Evolutionary conservation across 2,329 filamentous ascomycete species (phyloP).

Genomic region (Epichloe uncinata): DNA sequence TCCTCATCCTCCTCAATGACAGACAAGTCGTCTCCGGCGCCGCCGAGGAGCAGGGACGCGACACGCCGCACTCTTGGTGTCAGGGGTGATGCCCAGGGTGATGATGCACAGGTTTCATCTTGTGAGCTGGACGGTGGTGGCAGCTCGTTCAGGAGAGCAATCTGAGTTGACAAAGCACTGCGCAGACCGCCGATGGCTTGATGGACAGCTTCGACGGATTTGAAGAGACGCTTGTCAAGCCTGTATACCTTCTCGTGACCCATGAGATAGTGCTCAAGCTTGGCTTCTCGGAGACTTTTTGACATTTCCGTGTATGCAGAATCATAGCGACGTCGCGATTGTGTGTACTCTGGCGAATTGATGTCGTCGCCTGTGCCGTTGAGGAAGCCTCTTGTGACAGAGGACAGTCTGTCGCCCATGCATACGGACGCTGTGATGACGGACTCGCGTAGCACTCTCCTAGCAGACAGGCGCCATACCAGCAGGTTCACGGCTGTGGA

Average conservation of each 20-base stretch:
- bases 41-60: conserved; percentile 23
- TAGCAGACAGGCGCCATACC: conserved; percentile 66
- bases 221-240: conserved; percentile 66
- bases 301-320: conserved; percentile 56
- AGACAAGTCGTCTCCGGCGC: conserved; percentile 35
- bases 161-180: conserved; percentile 82
- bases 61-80: conserved; percentile 16
- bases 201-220: conserved; percentile 71
- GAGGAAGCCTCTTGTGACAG: conserved; percentile 73
- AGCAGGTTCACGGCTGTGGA: conserved; percentile 64
- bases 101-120: not conserved
- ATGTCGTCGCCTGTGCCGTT: conserved; percentile 72
- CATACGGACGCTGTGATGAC: conserved; percentile 60
- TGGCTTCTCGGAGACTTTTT: conserved; percentile 71
- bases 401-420: conserved; percentile 66
- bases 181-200: conserved; percentile 84
- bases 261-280: conserved; percentile 73
- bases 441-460: conserved; percentile 57
- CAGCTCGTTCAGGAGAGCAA: conserved; percentile 62
- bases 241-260: conserved; percentile 69
- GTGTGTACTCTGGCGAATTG: conserved; percentile 48
- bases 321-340: conserved; percentile 50
- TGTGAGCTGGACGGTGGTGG: conserved; percentile 13
- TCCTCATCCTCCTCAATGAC: conserved; percentile 49
- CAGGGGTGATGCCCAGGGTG: conserved; percentile 10